Evolutionary conservation across 2,329 filamentous ascomycete genomes (phyloP), one percentile per base, ranked within the genome.

Genomic region (Davidsoniella eucalypti): DNA sequence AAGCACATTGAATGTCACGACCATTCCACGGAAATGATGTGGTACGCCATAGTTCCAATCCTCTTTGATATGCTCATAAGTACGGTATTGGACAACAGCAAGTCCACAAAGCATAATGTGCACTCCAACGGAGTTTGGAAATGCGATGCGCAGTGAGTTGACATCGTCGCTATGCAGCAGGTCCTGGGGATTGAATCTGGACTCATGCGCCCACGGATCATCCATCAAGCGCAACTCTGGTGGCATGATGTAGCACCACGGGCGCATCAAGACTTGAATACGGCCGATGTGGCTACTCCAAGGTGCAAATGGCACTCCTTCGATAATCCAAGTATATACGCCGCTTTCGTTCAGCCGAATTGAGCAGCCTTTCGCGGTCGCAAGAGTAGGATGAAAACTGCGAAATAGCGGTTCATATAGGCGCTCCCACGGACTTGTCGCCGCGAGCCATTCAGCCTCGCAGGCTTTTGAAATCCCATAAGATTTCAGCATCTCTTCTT

Each of bases 191-290:
- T 38, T 44, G n/a, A 36, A 49, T 16, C 47, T 18, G 0, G 40
- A 38, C 25, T 49, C 47, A n/a, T 44, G 18, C n/a, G 10, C 10
- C 47, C 47, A 49, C n/a, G 44, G 21, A 36, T 49, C 47, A 17
- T 14, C 5, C 29, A 43, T 40, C 10, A 41, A 16, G 8, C 40
- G 40, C 26, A 49, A 36, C 9, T 29, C 7, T n/a, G 14, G 9
- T 1, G 47, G 47, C 47, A 49, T 49, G 5, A 49, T 23, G 39
- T 49, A 49, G n/a, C 47, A 49, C 47, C 47, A 49, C 10, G 47
- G 47, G 10, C 47, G 47, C 40, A 49, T 36, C n/a, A 37, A n/a
- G 21, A 49, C 21, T 17, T 33, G 29, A 36, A 44, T 49, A 8
- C 40, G 39, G 26, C 33, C 41, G 14, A 49, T 23, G 7, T 23